These are phyloP conservation scores for Pythium dissimile DNA, from an alignment of 352 stramenopile species.

Conservation along the genomic window DNA sequence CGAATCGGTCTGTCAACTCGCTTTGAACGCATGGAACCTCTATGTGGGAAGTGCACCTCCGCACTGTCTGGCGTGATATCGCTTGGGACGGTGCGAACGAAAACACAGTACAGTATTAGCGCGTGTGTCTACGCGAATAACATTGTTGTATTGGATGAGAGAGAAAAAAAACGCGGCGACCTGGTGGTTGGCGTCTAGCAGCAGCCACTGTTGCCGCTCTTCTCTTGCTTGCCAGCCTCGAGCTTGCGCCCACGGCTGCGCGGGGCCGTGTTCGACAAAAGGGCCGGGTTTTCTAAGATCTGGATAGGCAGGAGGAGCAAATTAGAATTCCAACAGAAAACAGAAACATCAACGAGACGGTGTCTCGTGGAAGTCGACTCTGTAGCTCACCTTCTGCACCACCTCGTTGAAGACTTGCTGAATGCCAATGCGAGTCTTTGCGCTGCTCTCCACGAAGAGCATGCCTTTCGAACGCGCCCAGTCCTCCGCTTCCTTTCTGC, in stretches of 20 bases:
- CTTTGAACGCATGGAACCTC: no score
- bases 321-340: no score
- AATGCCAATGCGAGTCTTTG: conserved; percentile 94
- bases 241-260: conserved; percentile 57
- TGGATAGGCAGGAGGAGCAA: conserved; percentile 19
- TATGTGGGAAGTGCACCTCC: no score
- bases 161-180: neutral
- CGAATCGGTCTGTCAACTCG: no score
- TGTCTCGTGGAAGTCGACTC: no score
- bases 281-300: conserved; percentile 89
- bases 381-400: conserved; percentile 96
- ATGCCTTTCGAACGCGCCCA: conserved; percentile 97
- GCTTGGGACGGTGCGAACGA: no score
- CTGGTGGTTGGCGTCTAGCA: conserved; percentile 36
- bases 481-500: conserved; percentile 91
- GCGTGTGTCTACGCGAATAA: conserved; percentile 8
- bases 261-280: conserved; percentile 86
- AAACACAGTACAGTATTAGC: no score
- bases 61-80: no score
- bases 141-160: neutral
- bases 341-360: no score
- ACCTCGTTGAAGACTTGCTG: conserved; percentile 98
- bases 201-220: conserved; percentile 47
- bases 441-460: conserved; percentile 97
- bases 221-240: conserved; percentile 50